Evolutionary conservation across 1,139 yeast genomes (phyloP).

Genomic region (Yamadazyma dushanensis): DNA sequence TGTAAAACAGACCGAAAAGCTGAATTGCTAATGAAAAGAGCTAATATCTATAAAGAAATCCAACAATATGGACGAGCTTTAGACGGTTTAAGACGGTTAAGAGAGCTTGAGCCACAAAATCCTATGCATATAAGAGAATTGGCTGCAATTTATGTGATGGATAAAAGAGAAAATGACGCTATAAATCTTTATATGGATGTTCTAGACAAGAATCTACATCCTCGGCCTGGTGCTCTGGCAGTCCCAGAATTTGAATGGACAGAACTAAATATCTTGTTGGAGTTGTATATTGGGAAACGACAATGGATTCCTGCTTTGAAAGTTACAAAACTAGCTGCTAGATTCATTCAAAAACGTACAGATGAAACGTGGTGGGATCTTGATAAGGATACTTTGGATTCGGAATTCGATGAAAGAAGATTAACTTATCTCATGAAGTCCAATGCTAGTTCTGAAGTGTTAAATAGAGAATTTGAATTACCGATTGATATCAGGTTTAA

Average conservation of each 20-base stretch:
- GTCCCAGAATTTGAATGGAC: constrained; percentile 77
- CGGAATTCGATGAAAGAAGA: constrained; percentile 71
- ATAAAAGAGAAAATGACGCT: constrained; percentile 78
- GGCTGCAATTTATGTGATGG: constrained; percentile 75
- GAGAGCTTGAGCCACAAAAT: constrained; percentile 60
- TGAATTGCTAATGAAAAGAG: constrained; percentile 58
- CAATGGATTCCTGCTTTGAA: constrained; percentile 65
- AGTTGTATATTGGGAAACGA: constrained; percentile 67
- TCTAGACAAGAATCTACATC: constrained; percentile 55
- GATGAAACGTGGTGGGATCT: constrained; percentile 80
- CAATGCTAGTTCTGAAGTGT: constrained; percentile 11
- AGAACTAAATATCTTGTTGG: constrained; percentile 79
- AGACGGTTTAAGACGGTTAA: constrained; percentile 67
- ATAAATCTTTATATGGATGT: constrained; percentile 70
- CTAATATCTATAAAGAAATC: constrained; percentile 63
- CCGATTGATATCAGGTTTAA: constrained; percentile 89
- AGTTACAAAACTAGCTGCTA: constrained; percentile 65
- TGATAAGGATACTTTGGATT: constrained; percentile 54
- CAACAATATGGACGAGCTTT: constrained; percentile 72
- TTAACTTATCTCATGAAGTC: constrained; percentile 28
- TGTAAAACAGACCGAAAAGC: constrained; percentile 51
- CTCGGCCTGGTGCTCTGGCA: constrained; percentile 11
- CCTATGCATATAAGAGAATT: constrained; percentile 65
- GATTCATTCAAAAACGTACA: constrained; percentile 80
- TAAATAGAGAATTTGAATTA: constrained; percentile 41